These are phyloP conservation scores for Prosopis cineraria DNA, from an alignment of 306 rosid species.

Conservation along the genomic window DNA sequence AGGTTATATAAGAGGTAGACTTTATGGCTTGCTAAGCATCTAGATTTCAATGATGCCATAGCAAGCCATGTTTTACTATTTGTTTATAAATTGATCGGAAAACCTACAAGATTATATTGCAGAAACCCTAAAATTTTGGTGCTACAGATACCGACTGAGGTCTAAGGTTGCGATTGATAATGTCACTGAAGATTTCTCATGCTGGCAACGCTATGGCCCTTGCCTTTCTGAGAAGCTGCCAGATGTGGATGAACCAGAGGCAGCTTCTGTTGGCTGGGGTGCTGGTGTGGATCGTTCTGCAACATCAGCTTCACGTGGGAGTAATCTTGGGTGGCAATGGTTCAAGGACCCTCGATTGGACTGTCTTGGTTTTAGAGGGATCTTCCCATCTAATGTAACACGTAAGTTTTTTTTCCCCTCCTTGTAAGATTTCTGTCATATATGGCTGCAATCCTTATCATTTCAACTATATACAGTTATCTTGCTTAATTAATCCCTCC, in stretches of 20 bases:
- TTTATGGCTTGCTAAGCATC: not conserved
- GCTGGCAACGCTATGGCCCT: constrained; percentile 88
- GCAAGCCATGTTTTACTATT: not conserved
- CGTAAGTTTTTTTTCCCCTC: constrained; percentile 59
- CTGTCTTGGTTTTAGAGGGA: constrained; percentile 89
- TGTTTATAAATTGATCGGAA: not conserved
- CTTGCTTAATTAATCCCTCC: not conserved
- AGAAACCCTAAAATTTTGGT: constrained; percentile 33
- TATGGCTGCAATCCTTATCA: constrained; percentile 14
- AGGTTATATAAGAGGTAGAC: not conserved
- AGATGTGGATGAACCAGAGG: constrained; percentile 74
- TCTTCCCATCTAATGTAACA: constrained; percentile 68
- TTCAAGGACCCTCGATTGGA: constrained; percentile 85
- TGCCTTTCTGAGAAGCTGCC: constrained; percentile 45
- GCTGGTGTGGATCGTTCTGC: constrained; percentile 60
- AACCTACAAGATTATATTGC: not conserved
- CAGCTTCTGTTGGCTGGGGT: constrained; percentile 88
- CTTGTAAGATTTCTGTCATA: constrained; percentile 32
- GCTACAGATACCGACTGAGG: constrained; percentile 81
- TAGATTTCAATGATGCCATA: not conserved
- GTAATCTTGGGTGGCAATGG: constrained; percentile 80
- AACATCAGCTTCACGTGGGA: constrained; percentile 62
- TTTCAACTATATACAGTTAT: not conserved
- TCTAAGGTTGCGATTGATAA: constrained; percentile 94
- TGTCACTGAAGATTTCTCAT: constrained; percentile 61